Evolutionary conservation across 495 filamentous ascomycete genomes (phyloP).

Genomic region (Hamigera avellanea): DNA sequence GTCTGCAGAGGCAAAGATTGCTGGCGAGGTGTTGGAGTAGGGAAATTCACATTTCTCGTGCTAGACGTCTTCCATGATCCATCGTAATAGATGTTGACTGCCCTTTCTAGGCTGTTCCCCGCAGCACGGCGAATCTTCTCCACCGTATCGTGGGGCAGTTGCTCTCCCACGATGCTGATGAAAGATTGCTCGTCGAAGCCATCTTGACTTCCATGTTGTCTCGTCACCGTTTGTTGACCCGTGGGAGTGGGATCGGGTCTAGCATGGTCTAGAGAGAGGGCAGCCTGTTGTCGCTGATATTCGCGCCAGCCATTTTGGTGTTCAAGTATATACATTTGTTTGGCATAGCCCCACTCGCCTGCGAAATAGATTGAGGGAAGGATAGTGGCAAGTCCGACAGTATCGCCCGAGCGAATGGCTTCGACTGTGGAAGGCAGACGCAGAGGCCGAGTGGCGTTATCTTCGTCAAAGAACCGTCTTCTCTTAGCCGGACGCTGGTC

Average conservation of each 20-base stretch:
- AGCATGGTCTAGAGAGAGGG: no score
- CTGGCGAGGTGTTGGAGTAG: slow-evolving; percentile 4
- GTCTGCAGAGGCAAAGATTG: slow-evolving; percentile 4
- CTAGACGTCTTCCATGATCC: slow-evolving; percentile 67
- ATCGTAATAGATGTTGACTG: slow-evolving; percentile 83
- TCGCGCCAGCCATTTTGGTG: no score
- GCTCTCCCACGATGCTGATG: slow-evolving; percentile 56
- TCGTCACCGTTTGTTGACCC: neutral
- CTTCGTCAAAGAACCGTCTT: slow-evolving; percentile 66
- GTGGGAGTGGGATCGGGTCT: neutral
- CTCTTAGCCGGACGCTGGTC: slow-evolving; percentile 59
- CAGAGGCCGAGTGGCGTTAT: slow-evolving; percentile 3
- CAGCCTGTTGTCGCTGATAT: no score
- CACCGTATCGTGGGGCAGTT: slow-evolving; percentile 41
- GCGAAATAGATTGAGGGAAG: no score
- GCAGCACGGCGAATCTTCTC: slow-evolving; percentile 44
- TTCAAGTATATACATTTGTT: no score
- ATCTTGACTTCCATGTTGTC: slow-evolving; percentile 1
- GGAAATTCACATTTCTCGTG: slow-evolving; percentile 3
- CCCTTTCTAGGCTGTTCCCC: slow-evolving; percentile 50
- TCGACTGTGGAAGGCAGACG: neutral
- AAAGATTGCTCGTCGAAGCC: slow-evolving; percentile 62
- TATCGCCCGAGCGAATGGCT: no score
- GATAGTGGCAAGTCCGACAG: no score
- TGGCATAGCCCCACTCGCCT: no score